Percentiles rank a stretch among this genome's conserved stretches.
Evolutionary conservation across 1,139 yeast species (phyloP).

Genomic region (Pichia sp.): DNA sequence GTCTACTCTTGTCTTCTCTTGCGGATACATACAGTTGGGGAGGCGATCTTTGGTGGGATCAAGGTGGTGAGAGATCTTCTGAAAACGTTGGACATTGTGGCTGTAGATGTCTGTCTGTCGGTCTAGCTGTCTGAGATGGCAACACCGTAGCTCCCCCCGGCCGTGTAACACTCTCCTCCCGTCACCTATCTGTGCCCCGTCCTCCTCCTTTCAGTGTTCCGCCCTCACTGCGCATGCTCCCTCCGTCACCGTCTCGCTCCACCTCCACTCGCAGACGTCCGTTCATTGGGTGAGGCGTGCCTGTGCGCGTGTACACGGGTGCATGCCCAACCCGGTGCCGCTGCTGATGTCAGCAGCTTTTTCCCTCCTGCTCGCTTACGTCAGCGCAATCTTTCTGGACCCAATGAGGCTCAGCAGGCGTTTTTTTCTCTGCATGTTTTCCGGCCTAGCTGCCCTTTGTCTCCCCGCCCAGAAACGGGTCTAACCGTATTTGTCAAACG

Average conservation of each 20-base stretch:
- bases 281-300: background rate
- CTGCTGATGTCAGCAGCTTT: background rate
- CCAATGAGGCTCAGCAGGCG: background rate
- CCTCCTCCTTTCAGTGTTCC: no score
- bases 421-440: background rate
- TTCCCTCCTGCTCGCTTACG: background rate
- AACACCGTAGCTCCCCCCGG: no score
- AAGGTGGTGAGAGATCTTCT: constrained; percentile 93
- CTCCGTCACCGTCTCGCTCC: background rate
- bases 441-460: no score
- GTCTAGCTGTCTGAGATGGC: background rate
- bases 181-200: no score
- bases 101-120: background rate
- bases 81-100: constrained; percentile 69
- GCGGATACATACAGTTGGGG: constrained; percentile 69
- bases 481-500: background rate
- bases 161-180: background rate
- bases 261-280: background rate
- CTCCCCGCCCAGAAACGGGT: background rate
- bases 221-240: background rate
- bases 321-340: background rate
- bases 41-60: constrained; percentile 98
- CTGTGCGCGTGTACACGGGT: background rate
- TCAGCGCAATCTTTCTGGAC: background rate
- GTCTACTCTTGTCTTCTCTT: no score